These are phyloP conservation scores for Quercus alba DNA, from an alignment of 306 rosid genomes.

Conservation along the genomic window DNA sequence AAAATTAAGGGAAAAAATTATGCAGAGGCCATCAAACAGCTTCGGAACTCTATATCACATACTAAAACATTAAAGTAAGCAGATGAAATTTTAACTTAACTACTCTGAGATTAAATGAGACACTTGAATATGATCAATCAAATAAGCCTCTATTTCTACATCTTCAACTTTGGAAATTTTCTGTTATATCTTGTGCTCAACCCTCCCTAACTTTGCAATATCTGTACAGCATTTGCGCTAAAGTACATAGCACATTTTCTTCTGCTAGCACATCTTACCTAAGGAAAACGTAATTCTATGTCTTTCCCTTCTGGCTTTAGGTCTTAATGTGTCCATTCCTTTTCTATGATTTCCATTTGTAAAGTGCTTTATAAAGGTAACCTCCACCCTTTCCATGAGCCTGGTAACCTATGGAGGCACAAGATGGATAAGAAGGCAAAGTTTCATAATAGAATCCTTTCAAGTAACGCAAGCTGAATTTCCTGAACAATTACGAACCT, in stretches of 20 bases:
- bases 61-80: no score
- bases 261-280: constrained; percentile 28
- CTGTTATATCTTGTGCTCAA: no score
- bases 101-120: no score
- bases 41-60: no score
- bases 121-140: no score
- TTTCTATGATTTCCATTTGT: constrained; percentile 45
- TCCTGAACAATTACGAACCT: constrained; percentile 37
- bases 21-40: no score
- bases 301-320: constrained; percentile 43
- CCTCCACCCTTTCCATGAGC: constrained; percentile 68
- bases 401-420: constrained; percentile 39
- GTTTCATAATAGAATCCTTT: background rate
- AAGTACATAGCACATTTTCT: background rate
- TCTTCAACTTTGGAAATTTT: no score
- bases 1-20: background rate
- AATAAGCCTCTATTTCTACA: no score
- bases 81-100: no score
- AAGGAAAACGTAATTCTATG: constrained; percentile 50
- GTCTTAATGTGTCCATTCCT: constrained; percentile 52
- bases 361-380: constrained; percentile 56
- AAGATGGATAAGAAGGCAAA: constrained; percentile 9
- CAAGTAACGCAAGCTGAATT: background rate
- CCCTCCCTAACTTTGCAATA: no score
- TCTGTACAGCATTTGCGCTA: background rate